Evolutionary conservation across 768 basidiomycete species (phyloP).

Genomic region (Harrya chromipes): DNA sequence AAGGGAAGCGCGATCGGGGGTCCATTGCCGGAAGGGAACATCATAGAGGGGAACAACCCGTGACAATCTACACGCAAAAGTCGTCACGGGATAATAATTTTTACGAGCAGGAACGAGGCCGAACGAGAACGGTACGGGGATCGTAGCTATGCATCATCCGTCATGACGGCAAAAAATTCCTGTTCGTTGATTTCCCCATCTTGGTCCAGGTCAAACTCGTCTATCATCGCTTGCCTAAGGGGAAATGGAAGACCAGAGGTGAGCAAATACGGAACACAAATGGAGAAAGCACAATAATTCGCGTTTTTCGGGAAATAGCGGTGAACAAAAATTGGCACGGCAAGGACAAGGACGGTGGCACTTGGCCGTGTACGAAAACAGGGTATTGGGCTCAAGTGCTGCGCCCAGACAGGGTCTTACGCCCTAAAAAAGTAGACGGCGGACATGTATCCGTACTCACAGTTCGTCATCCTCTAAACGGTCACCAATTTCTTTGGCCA

Average conservation of each 20-base stretch:
- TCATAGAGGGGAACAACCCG: slow-evolving; percentile 12
- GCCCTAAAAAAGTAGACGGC: slow-evolving; percentile 9
- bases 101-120: too few species aligned
- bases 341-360: slow-evolving; percentile 15
- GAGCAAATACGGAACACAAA: slow-evolving; percentile 28
- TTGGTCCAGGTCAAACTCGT: slow-evolving; percentile 98
- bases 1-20: slow-evolving; percentile 20
- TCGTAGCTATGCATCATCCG: slow-evolving; percentile 67
- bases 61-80: slow-evolving; percentile 5
- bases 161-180: slow-evolving; percentile 97
- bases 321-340: slow-evolving; percentile 22
- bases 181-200: slow-evolving; percentile 97
- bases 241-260: slow-evolving; percentile 28
- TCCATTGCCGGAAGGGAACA: slow-evolving; percentile 3
- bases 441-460: slow-evolving; percentile 53
- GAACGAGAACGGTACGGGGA: not conserved
- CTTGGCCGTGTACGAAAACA: slow-evolving; percentile 26
- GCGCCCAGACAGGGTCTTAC: slow-evolving; percentile 15
- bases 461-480: slow-evolving; percentile 93
- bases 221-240: slow-evolving; percentile 97
- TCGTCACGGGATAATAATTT: not conserved
- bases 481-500: slow-evolving; percentile 97
- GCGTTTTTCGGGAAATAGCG: slow-evolving; percentile 20
- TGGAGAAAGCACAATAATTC: slow-evolving; percentile 4
- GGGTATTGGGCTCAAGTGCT: slow-evolving; percentile 29